Evolutionary conservation across 2,329 filamentous ascomycete species (phyloP), one percentile per base, ranked within the genome.

Genomic region (Arachnomyces sp.): DNA sequence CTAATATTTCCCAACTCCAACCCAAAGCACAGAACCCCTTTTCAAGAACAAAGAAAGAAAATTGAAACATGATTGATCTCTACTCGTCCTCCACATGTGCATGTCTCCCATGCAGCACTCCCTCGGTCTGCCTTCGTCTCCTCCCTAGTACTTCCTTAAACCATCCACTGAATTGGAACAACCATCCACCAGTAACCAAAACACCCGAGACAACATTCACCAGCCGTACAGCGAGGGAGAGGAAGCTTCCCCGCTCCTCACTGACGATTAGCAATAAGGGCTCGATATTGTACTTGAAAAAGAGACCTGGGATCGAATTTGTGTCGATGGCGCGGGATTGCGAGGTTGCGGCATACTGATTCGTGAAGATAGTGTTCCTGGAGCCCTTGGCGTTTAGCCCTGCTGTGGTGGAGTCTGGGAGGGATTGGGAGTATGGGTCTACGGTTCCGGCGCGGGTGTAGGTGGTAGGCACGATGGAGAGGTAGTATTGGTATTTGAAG

Each of bases 211-310:
- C 73, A 13, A 96, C 84, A 63, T 98, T 98, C 49, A 96, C 82
- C 37, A 95, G 66, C 59, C 90, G 80, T 49, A 96, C 75, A 33
- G 89, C 45, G 52, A 98, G 78, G 16, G 75, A 72, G 49, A 95
- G 65, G 43, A 95, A 71, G 32, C 84, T 74, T 42, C 82, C 81
- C 56, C 88, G 79, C 55, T 80, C 79, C 68, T 96, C 90, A 46
- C 83, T 82, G 31, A 98, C 82, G 18, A 84, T 82, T 39, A 98
- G 72, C 61, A 92, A 69, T 53, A 98, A 89, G 1, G 92, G 92
- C 71, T 98, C 92, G 53, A 98, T 95, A 61, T 96, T 90, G 67
- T 94, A 98, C 69, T 96, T 98, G 75, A 98, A 86, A 61, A 96
- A 98, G 46, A 98, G 80, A 25, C 92, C 92, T 0, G 92, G 92